phyloP scores from a whole-genome alignment of 257 asterid species.

The Handroanthus guayacan region DNA sequence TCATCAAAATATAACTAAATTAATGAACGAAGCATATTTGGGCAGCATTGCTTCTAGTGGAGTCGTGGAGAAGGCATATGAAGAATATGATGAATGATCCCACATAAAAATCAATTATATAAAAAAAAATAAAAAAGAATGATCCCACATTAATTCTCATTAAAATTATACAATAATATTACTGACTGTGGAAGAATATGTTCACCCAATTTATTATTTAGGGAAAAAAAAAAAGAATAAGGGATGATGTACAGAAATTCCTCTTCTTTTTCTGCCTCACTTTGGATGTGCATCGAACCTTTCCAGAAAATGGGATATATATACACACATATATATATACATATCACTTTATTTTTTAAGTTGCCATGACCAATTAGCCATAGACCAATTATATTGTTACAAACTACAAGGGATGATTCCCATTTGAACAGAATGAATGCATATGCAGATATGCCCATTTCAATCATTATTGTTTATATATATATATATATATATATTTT shows the following conservation, averaged over 20 bases:
- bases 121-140: background rate
- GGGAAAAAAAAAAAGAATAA: background rate
- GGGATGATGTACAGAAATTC: background rate
- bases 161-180: background rate
- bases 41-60: background rate
- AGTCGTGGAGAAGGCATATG: background rate
- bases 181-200: background rate
- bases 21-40: too few species aligned
- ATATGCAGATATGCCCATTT: background rate
- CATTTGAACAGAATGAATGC: background rate
- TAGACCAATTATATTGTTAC: too few species aligned
- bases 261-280: background rate
- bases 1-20: too few species aligned
- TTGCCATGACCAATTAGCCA: background rate
- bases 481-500: background rate
- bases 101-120: background rate
- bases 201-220: background rate
- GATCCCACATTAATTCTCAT: background rate
- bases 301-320: conserved; percentile 25
- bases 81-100: conserved; percentile 9
- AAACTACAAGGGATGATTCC: background rate
- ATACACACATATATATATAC: too few species aligned
- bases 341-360: conserved; percentile 15
- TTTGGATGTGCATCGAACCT: conserved; percentile 35
- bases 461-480: background rate